These are phyloP conservation scores for Albophoma yamanashiensis DNA, from an alignment of 2,329 filamentous ascomycete genomes.

Conservation along the genomic window DNA sequence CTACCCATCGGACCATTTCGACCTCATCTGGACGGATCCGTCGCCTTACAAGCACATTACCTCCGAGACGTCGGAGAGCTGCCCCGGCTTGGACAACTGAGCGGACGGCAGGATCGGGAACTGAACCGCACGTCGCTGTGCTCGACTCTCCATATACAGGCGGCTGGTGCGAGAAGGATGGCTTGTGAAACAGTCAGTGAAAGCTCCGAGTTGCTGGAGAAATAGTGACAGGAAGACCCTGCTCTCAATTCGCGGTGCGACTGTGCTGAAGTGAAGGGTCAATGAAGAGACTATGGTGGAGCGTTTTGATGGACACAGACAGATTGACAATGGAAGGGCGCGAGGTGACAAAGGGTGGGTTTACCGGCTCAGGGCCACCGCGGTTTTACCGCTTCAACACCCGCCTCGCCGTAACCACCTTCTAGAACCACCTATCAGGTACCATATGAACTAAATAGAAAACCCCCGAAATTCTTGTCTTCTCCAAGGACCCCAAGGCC, in stretches of 20 bases:
- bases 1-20: constrained; percentile 39
- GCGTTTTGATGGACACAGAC: neutral
- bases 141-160: too few species aligned
- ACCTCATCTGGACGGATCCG: constrained; percentile 49
- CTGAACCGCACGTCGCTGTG: neutral
- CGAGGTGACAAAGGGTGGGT: neutral
- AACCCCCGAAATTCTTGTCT: too few species aligned
- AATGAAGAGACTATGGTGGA: neutral
- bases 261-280: neutral
- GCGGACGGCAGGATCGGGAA: neutral
- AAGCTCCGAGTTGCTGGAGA: neutral
- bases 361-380: neutral
- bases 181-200: neutral
- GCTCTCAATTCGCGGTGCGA: neutral
- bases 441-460: too few species aligned
- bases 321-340: neutral
- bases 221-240: neutral
- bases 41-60: constrained; percentile 36
- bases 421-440: neutral
- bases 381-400: neutral
- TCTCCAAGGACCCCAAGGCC: neutral
- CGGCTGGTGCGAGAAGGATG: neutral
- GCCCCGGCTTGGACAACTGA: constrained; percentile 37
- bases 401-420: neutral
- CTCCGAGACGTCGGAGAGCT: constrained; percentile 35